Conservation (phyloP, 2,329 filamentous ascomycete species). For the Aspergillus luchuensis region DNA sequence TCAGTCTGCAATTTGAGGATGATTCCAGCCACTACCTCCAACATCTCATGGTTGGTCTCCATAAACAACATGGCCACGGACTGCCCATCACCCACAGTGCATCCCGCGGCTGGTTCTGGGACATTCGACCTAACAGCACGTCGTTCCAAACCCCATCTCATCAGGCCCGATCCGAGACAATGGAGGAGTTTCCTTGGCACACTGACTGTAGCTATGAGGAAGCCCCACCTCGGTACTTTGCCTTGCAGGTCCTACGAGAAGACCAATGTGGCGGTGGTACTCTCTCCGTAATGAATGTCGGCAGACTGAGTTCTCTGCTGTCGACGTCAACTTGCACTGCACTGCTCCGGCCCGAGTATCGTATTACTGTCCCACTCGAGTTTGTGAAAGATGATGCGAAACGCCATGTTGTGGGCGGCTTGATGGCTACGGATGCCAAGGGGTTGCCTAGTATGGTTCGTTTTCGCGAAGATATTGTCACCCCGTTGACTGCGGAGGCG, state of each 20-base stretch:
- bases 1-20: slow-evolving; percentile 39
- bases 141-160: slow-evolving; percentile 35
- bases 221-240: slow-evolving; percentile 42
- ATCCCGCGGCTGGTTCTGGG: slow-evolving; percentile 49
- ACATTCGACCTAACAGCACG: slow-evolving; percentile 37
- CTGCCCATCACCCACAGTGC: slow-evolving; percentile 49
- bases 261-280: slow-evolving; percentile 47
- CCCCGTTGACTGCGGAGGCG: too few species aligned
- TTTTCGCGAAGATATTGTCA: too few species aligned
- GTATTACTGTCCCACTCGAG: slow-evolving; percentile 36
- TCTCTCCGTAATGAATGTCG: slow-evolving; percentile 42
- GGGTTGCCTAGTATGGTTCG: too few species aligned
- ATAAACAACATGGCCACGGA: slow-evolving; percentile 37
- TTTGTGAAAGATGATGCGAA: slow-evolving; percentile 31
- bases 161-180: slow-evolving; percentile 47
- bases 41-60: slow-evolving; percentile 36
- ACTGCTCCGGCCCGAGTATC: slow-evolving; percentile 33
- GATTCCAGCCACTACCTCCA: slow-evolving; percentile 38
- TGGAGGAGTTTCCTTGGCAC: slow-evolving; percentile 49
- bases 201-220: slow-evolving; percentile 50
- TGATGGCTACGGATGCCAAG: too few species aligned
- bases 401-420: slow-evolving; percentile 22
- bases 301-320: slow-evolving; percentile 29
- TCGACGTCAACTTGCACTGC: slow-evolving; percentile 23
- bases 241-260: slow-evolving; percentile 46